A percentile compares a stretch with the other conserved stretches of the same genome.
These are phyloP conservation scores for Chytriomyces sp. DNA, from an alignment of 192 early-diverging fungal genomes.

Conservation along the genomic window DNA sequence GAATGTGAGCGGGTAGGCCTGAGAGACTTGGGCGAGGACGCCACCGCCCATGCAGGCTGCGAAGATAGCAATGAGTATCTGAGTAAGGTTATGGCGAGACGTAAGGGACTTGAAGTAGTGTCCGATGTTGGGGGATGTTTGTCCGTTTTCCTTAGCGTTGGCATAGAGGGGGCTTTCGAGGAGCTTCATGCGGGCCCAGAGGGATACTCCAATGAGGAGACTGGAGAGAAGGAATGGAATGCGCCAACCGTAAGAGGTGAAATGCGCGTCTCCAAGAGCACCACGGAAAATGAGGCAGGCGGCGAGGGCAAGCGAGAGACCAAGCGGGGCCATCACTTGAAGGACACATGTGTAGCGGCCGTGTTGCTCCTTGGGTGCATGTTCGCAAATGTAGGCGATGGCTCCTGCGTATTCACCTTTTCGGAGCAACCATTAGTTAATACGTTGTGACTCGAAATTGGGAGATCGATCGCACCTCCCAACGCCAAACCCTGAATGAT, in stretches of 20 bases:
- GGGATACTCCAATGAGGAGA: slow-evolving; percentile 17
- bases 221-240: slow-evolving; percentile 36
- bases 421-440: too few relatives aligned
- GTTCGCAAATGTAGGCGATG: slow-evolving; percentile 35
- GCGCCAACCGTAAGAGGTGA: slow-evolving; percentile 31
- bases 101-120: slow-evolving; percentile 25
- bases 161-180: slow-evolving; percentile 27
- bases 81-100: slow-evolving; percentile 19
- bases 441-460: too few relatives aligned
- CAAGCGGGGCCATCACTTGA: slow-evolving; percentile 27
- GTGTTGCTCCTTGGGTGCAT: slow-evolving; percentile 11
- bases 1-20: slow-evolving; percentile 28
- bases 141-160: slow-evolving; percentile 17
- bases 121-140: slow-evolving; percentile 16
- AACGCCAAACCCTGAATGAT: slow-evolving; percentile 37
- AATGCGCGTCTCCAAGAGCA: slow-evolving; percentile 1
- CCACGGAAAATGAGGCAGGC: slow-evolving; percentile 22
- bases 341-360: slow-evolving; percentile 35
- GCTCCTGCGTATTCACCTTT: slow-evolving; percentile 41
- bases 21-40: background rate
- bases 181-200: slow-evolving; percentile 37
- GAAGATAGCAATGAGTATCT: slow-evolving; percentile 13
- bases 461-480: too few relatives aligned
- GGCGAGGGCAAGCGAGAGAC: slow-evolving; percentile 20
- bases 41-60: slow-evolving; percentile 37